A percentile compares a stretch with the other conserved stretches of the same genome.
These are phyloP conservation scores for Aureobasidium vineae DNA, from an alignment of 2,329 filamentous ascomycete genomes.

Conservation along the genomic window DNA sequence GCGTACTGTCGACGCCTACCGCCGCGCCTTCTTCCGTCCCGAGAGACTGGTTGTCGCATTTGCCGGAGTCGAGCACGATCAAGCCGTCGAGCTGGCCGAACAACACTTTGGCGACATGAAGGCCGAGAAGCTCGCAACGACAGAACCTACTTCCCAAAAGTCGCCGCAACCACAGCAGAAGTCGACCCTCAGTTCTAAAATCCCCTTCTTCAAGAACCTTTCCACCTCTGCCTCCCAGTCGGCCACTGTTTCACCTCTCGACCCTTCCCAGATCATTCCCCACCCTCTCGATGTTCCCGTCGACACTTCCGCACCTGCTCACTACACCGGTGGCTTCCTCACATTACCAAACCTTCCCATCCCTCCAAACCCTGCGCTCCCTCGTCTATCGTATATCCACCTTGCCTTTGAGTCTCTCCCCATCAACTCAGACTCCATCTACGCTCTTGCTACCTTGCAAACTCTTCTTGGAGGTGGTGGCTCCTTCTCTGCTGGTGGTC, in stretches of 20 bases:
- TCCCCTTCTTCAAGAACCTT: conserved; percentile 88
- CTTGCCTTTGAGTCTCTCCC: conserved; percentile 93
- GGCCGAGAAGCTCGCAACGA: conserved; percentile 28
- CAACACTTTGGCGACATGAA: conserved; percentile 92
- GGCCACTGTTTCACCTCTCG: conserved; percentile 57
- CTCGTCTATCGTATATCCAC: conserved; percentile 87
- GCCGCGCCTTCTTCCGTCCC: conserved; percentile 79
- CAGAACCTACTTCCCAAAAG: conserved; percentile 31
- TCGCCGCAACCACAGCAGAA: conserved; percentile 51
- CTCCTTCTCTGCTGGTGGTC: conserved; percentile 93
- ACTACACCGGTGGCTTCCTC: conserved; percentile 93
- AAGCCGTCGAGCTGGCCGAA: conserved; percentile 76
- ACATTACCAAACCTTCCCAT: conserved; percentile 77
- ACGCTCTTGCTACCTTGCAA: conserved; percentile 91
- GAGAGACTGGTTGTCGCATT: conserved; percentile 94
- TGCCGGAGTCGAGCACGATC: conserved; percentile 79
- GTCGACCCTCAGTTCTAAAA: conserved; percentile 71
- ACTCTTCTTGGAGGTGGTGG: conserved; percentile 94
- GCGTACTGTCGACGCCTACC: conserved; percentile 71
- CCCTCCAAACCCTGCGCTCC: conserved; percentile 71
- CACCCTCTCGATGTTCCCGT: conserved; percentile 48
- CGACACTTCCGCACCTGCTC: conserved; percentile 64
- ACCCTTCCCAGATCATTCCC: conserved; percentile 46
- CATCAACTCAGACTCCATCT: conserved; percentile 88
- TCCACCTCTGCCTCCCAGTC: conserved; percentile 68